Base-by-base conservation (phyloP, 2,329 filamentous ascomycete species). In the Xylariaceae sp. region DNA sequence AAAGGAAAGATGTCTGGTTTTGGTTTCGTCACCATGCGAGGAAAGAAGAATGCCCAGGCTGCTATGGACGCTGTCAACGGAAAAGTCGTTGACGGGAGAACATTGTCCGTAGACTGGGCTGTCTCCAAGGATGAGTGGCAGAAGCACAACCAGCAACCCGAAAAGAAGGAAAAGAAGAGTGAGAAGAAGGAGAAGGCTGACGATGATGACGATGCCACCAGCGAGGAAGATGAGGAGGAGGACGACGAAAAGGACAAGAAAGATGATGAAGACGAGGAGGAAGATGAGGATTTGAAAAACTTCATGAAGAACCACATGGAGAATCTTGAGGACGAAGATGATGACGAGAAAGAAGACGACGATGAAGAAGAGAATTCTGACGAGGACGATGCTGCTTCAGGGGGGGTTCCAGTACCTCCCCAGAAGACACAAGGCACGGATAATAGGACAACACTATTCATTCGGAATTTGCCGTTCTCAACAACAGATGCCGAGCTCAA, bases 31-130 rank as follows among this genome's bases (percentile, higher is more conserved):
- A 88, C 93, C 9, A 81, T 99, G 73, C 83, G 92, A 61, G 91
- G 92, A 48, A 87, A 82, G 70, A 93, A 92, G 75, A 96, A 97
- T 73, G 93, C 94, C 0, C 90, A 97, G 74, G 91, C 87, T 72
- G 94, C 94, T 1, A 80, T 99, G 59, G 85, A 88, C 60, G 85
- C 82, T 18, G 79, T 97, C 66, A 99, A 97, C 74, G 94, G 93
- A 60, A 97, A 90, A 72, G 85, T 89, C 62, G 82, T 99, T 17
- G 92, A 96, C 72, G 94, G 92, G 1, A 84, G 94, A 68, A 88
- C 87, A 7, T 75, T 99, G 61, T 94, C 93, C 34, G 94, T 99
- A 5, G 94, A 99, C 76, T 99, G 91, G 90, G 93, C 95, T 37
- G 92, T 97, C 2, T 91, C 97, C 61, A 96, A 95, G 77, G 82